These are phyloP conservation scores for Nakaseomyces nivariensis DNA, from an alignment of 1,139 yeast species.

Conservation along the genomic window DNA sequence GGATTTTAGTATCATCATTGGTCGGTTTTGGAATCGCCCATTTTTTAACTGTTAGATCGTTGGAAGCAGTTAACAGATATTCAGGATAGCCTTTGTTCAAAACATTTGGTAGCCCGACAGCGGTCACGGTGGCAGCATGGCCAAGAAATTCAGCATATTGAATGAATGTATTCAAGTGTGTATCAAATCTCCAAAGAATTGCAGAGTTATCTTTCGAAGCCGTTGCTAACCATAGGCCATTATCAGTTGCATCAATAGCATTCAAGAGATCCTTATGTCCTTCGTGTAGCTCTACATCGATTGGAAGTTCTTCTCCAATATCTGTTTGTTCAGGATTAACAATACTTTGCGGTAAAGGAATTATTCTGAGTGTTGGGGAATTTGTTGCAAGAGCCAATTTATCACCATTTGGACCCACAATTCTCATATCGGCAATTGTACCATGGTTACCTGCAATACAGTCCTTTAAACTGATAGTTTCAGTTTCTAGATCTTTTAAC, in stretches of 20 bases:
- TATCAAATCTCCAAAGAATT: conserved; percentile 63
- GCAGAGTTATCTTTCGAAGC: conserved; percentile 90
- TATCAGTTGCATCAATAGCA: conserved; percentile 62
- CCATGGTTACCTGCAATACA: conserved; percentile 91
- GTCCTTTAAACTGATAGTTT: conserved; percentile 37
- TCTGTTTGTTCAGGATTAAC: conserved; percentile 5
- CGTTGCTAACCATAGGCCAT: conserved; percentile 84
- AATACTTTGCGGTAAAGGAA: conserved; percentile 36
- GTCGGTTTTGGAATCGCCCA: conserved; percentile 60
- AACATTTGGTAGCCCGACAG: conserved; percentile 63
- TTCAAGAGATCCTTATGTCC: conserved; percentile 85
- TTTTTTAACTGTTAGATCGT: conserved; percentile 81
- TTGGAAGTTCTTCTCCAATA: conserved; percentile 31
- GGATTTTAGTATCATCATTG: conserved; percentile 21
- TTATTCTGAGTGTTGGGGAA: conserved; percentile 78
- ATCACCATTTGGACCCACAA: conserved; percentile 53
- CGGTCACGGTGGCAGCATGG: conserved; percentile 80
- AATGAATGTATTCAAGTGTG: conserved; percentile 35
- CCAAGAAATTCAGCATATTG: conserved; percentile 63
- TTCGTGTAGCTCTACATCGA: conserved; percentile 55
- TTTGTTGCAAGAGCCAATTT: conserved; percentile 80
- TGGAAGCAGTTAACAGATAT: conserved; percentile 75
- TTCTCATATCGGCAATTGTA: conserved; percentile 79
- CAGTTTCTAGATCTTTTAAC: conserved; percentile 18
- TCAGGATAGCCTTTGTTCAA: conserved; percentile 46